These are phyloP conservation scores for Chlamydomonas eustigma DNA, from an alignment of 139 green algal genomes.

Conservation along the genomic window DNA sequence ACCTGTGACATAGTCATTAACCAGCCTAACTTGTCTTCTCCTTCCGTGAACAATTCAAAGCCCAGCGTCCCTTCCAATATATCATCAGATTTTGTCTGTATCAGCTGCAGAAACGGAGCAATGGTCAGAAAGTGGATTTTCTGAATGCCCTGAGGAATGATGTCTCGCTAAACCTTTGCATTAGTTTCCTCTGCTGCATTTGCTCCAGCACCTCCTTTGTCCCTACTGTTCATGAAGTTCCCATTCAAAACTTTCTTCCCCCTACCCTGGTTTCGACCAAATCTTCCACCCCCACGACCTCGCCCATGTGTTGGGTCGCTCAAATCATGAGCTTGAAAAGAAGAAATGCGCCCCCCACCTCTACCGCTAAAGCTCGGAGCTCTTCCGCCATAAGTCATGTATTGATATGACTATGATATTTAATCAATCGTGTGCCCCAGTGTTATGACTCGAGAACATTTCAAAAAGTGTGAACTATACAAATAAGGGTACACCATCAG, in stretches of 20 bases:
- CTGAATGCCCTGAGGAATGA: not conserved
- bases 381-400: not conserved
- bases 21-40: constrained; percentile 79
- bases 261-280: not conserved
- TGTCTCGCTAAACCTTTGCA: constrained; percentile 13
- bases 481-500: too few species aligned
- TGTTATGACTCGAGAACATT: too few species aligned
- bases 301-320: constrained; percentile 2
- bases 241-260: constrained; percentile 14
- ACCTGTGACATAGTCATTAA: constrained; percentile 88
- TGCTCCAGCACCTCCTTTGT: not conserved
- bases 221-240: constrained; percentile 25
- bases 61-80: constrained; percentile 65
- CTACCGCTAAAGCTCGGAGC: constrained; percentile 9
- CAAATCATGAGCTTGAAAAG: not conserved
- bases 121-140: too few species aligned
- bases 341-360: not conserved
- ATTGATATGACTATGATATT: too few species aligned
- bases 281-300: not conserved
- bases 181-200: constrained; percentile 18
- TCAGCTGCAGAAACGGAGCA: too few species aligned
- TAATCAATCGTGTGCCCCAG: too few species aligned
- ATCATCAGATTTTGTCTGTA: constrained; percentile 52
- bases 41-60: constrained; percentile 69
- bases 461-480: too few species aligned